A percentile compares a stretch with the other conserved stretches of the same genome.
Conservation (phyloP, 1,284 basidiomycete species). For the Neonothopanus nambi region DNA sequence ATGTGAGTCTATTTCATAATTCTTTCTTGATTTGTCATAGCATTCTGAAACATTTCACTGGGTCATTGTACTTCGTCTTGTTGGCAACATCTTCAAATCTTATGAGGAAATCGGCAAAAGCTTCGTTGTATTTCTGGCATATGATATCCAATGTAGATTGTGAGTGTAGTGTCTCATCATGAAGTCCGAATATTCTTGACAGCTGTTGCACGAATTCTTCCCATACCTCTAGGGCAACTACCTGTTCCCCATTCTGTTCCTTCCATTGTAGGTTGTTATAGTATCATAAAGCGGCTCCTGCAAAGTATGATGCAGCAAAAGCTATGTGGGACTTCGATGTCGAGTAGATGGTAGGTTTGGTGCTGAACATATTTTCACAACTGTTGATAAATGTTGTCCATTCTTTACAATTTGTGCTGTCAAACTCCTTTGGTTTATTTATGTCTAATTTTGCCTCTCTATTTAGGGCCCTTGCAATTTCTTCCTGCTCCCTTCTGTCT, state of each 20-base stretch:
- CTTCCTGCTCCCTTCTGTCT: not conserved
- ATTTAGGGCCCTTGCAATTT: too few species aligned
- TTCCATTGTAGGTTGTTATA: not conserved
- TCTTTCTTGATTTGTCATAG: too few species aligned
- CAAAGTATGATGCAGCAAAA: not conserved
- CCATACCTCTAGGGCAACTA: not conserved
- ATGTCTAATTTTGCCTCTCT: slow-evolving; percentile 1
- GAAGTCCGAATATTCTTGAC: not conserved
- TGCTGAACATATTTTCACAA: not conserved
- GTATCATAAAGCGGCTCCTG: slow-evolving; percentile 1
- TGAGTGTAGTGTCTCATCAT: slow-evolving; percentile 1
- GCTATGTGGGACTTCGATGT: not conserved
- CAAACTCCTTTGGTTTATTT: slow-evolving; percentile 2
- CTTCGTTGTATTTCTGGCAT: not conserved
- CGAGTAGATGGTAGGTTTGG: too few species aligned
- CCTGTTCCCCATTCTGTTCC: not conserved
- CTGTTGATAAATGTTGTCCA: slow-evolving; percentile 2
- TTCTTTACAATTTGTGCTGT: not conserved
- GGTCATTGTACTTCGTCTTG: too few species aligned
- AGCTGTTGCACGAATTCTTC: not conserved
- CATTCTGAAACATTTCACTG: too few species aligned
- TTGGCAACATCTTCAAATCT: slow-evolving; percentile 4
- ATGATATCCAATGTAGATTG: not conserved
- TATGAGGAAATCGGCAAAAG: not conserved
- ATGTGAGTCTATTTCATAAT: not conserved